A percentile compares a stretch with the other conserved stretches of the same genome.
These are phyloP conservation scores for Mucor racemosus DNA, from an alignment of 371 early-diverging fungal genomes.

Conservation along the genomic window DNA sequence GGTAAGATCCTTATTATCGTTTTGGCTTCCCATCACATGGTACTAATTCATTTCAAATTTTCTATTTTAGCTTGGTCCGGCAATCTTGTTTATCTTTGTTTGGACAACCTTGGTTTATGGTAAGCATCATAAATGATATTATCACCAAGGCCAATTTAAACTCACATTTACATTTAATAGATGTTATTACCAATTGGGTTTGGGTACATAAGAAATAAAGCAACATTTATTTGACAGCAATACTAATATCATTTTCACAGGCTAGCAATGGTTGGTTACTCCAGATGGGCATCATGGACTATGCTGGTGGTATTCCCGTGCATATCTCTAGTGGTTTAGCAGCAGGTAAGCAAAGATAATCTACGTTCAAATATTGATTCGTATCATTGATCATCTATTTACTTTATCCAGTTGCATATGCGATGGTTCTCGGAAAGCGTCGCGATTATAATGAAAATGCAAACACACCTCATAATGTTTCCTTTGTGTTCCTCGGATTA, in stretches of 20 bases:
- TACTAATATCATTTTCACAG: background rate
- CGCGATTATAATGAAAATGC: constrained; percentile 66
- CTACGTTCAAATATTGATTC: background rate
- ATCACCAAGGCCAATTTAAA: background rate
- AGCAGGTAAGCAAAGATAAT: constrained; percentile 39
- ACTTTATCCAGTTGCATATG: constrained; percentile 67
- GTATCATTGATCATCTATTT: constrained; percentile 2
- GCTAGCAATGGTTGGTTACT: constrained; percentile 69
- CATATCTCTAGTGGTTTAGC: constrained; percentile 84
- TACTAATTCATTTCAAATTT: background rate
- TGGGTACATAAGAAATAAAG: constrained; percentile 57
- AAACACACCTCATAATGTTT: constrained; percentile 78
- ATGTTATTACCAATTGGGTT: constrained; percentile 82
- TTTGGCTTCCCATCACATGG: background rate
- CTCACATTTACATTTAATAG: constrained; percentile 19
- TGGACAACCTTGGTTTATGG: constrained; percentile 87
- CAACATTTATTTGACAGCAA: background rate
- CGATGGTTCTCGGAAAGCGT: constrained; percentile 77
- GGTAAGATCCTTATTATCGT: constrained; percentile 22
- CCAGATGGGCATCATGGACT: constrained; percentile 77
- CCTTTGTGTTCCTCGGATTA: constrained; percentile 80
- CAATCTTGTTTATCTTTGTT: constrained; percentile 78
- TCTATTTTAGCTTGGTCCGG: constrained; percentile 61
- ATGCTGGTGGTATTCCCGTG: constrained; percentile 86
- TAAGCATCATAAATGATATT: background rate